These are phyloP conservation scores for Exobasidium cylindrosporum DNA, from an alignment of 1,284 basidiomycete genomes.

Conservation along the genomic window DNA sequence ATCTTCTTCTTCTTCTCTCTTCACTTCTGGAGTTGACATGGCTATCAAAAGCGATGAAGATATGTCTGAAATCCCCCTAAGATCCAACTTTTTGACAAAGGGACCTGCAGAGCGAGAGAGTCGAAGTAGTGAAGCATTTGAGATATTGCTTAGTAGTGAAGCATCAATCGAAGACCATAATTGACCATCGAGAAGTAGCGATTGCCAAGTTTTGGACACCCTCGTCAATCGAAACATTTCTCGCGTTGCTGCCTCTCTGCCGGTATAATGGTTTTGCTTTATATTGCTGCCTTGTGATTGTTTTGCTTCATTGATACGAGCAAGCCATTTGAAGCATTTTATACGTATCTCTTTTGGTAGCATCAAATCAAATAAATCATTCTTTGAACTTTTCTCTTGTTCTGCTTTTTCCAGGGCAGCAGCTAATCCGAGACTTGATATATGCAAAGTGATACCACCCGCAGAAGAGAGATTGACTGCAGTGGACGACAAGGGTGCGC, in stretches of 20 bases:
- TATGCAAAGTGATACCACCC: constrained; percentile 8
- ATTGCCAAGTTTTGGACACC: constrained; percentile 11
- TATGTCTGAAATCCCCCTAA: not conserved
- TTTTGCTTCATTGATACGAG: constrained; percentile 5
- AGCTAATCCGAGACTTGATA: not conserved
- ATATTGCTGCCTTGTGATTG: not conserved
- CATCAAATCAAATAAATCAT: constrained; percentile 10
- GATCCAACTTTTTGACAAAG: constrained; percentile 8
- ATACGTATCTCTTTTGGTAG: constrained; percentile 13
- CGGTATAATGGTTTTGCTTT: not conserved
- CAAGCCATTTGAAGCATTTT: not conserved
- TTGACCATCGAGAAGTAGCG: constrained; percentile 15
- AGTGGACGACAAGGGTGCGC: constrained; percentile 5
- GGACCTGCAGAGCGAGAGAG: constrained; percentile 6
- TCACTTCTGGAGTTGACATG: not conserved
- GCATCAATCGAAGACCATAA: constrained; percentile 7
- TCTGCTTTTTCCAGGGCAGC: not conserved
- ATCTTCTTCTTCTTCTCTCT: not conserved
- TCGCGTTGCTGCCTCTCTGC: constrained; percentile 6
- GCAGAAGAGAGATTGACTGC: constrained; percentile 6
- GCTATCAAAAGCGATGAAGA: not conserved
- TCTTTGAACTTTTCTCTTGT: not conserved
- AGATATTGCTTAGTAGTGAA: not conserved
- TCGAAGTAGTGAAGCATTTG: not conserved
- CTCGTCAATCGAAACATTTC: constrained; percentile 7